These are phyloP conservation scores for Harringtonia lauricola DNA, from an alignment of 2,329 filamentous ascomycete species.

Conservation along the genomic window DNA sequence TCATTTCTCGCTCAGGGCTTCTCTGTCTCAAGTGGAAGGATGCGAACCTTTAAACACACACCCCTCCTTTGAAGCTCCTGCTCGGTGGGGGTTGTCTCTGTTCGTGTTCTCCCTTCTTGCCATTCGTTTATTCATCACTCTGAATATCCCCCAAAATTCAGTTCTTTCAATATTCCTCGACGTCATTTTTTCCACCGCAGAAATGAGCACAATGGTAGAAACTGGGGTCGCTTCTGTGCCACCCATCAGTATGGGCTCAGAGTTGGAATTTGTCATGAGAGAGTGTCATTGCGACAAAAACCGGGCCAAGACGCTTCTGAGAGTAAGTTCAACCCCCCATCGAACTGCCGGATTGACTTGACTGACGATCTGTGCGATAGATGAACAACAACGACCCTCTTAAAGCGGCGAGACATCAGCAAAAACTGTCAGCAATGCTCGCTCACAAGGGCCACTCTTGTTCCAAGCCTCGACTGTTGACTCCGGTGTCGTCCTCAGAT, in stretches of 20 bases:
- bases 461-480: no score
- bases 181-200: background rate
- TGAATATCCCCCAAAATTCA: background rate
- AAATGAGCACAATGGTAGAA: background rate
- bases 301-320: background rate
- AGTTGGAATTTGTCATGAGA: background rate
- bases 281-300: background rate
- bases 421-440: background rate
- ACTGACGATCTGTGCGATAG: background rate
- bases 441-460: constrained; percentile 1
- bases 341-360: background rate
- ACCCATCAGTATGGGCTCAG: background rate
- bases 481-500: background rate
- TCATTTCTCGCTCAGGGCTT: no score
- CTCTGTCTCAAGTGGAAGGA: no score
- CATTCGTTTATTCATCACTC: background rate
- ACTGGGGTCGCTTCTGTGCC: background rate
- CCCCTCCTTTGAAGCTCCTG: no score
- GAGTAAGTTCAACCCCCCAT: background rate
- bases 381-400: background rate
- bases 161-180: background rate
- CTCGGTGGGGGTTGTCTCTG: no score
- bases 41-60: no score
- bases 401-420: constrained; percentile 1
- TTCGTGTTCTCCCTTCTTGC: no score